phyloP scores from a whole-genome alignment of 345 rosid species.

The Limnanthes douglasii region DNA sequence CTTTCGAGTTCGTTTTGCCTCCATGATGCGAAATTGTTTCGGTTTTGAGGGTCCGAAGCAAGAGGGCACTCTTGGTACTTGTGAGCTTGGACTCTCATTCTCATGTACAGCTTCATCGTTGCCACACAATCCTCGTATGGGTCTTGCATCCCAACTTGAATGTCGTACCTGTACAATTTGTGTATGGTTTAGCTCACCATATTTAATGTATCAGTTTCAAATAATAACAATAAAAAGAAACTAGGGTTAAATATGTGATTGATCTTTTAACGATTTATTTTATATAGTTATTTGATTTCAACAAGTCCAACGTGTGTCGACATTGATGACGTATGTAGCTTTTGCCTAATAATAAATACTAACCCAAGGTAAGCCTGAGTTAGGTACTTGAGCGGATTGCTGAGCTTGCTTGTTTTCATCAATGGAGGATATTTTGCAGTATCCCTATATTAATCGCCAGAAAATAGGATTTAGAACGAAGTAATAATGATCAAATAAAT shows the following conservation, averaged over 20 bases:
- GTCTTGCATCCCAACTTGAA: slow-evolving; percentile 60
- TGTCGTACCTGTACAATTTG: slow-evolving; percentile 37
- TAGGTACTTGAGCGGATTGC: slow-evolving; percentile 78
- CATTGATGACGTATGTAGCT: too few species aligned
- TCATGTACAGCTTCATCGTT: slow-evolving; percentile 74
- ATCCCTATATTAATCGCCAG: slow-evolving; percentile 33
- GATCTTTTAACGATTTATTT: too few species aligned
- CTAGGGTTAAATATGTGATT: too few species aligned
- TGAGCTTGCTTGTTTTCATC: slow-evolving; percentile 94
- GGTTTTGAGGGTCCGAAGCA: slow-evolving; percentile 62
- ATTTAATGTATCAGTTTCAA: too few species aligned
- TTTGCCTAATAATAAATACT: too few species aligned
- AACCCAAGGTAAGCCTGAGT: slow-evolving; percentile 90
- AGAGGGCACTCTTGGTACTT: slow-evolving; percentile 40
- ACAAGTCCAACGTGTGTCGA: too few species aligned
- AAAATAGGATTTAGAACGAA: too few species aligned
- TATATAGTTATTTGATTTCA: too few species aligned
- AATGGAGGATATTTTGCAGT: slow-evolving; percentile 77
- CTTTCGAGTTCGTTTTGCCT: slow-evolving; percentile 79
- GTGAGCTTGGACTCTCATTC: slow-evolving; percentile 72
- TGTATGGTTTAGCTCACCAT: too few species aligned
- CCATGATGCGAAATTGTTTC: slow-evolving; percentile 55
- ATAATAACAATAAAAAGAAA: too few species aligned
- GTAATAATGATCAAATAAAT: too few species aligned
- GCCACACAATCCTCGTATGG: slow-evolving; percentile 87